Conservation (phyloP, 805 yeast genomes). For the Hyphopichia homilentoma region DNA sequence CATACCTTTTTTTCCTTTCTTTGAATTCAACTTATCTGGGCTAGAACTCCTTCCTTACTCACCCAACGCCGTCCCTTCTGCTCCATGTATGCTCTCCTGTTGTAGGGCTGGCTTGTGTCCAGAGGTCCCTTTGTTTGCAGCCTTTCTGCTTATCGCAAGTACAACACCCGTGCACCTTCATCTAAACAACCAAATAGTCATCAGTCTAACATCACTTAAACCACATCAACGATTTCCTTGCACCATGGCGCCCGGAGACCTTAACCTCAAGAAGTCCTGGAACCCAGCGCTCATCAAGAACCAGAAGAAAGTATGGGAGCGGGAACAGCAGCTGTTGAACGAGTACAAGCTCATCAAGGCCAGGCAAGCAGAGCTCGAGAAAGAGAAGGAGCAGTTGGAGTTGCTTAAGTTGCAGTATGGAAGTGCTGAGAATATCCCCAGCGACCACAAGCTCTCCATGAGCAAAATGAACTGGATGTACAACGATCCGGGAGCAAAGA, state of each 20-base stretch:
- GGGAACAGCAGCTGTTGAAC: slow-evolving; percentile 72
- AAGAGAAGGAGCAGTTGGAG: slow-evolving; percentile 59
- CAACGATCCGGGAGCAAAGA: slow-evolving; percentile 39
- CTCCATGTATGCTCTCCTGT: too few species aligned
- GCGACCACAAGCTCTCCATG: slow-evolving; percentile 30
- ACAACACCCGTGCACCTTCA: too few species aligned
- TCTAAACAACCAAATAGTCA: too few species aligned
- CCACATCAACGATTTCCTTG: too few species aligned
- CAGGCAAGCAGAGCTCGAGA: slow-evolving; percentile 57
- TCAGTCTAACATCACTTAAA: too few species aligned
- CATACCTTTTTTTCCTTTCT: too few species aligned
- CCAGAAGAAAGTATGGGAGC: slow-evolving; percentile 79
- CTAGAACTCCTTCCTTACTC: too few species aligned
- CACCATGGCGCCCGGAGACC: slow-evolving; percentile 60
- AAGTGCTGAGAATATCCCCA: slow-evolving; percentile 32
- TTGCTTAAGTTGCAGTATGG: slow-evolving; percentile 46
- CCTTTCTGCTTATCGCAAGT: too few species aligned
- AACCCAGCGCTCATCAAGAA: slow-evolving; percentile 85
- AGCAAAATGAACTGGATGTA: slow-evolving; percentile 86
- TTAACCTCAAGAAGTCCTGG: slow-evolving; percentile 94
- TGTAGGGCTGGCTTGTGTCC: too few species aligned
- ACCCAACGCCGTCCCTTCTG: too few species aligned
- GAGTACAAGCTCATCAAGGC: slow-evolving; percentile 65
- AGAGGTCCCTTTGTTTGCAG: too few species aligned
- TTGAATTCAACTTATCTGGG: too few species aligned